These are phyloP conservation scores for Cyberlindnera maclurae DNA, from an alignment of 805 yeast species.

Conservation along the genomic window DNA sequence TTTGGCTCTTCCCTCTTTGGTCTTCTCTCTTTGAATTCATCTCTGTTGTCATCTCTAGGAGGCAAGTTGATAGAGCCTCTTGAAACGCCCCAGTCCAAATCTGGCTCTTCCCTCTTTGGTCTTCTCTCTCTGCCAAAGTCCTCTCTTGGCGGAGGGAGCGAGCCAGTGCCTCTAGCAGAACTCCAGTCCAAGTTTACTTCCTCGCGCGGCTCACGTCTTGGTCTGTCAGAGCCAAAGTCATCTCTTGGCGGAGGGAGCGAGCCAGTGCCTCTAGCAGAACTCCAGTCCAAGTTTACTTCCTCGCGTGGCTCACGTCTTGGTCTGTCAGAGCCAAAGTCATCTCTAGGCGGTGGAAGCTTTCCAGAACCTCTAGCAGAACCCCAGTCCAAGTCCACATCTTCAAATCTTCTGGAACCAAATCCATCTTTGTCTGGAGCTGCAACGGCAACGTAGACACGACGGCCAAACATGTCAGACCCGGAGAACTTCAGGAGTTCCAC, in stretches of 20 bases:
- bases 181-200: constrained; percentile 59
- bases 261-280: constrained; percentile 30
- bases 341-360: constrained; percentile 11
- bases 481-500: constrained; percentile 65
- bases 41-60: constrained; percentile 24
- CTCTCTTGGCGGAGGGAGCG: constrained; percentile 28
- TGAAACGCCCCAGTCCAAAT: constrained; percentile 51
- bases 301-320: constrained; percentile 34
- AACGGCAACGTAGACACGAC: constrained; percentile 67
- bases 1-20: constrained; percentile 46
- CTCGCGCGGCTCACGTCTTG: constrained; percentile 22
- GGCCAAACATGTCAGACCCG: constrained; percentile 64
- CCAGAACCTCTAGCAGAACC: constrained; percentile 31
- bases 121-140: constrained; percentile 24
- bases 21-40: constrained; percentile 21
- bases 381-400: constrained; percentile 55
- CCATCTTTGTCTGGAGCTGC: constrained; percentile 56
- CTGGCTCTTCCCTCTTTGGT: constrained; percentile 43
- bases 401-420: constrained; percentile 16
- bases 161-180: constrained; percentile 30
- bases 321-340: constrained; percentile 21
- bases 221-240: constrained; percentile 23
- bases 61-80: constrained; percentile 24
- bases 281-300: constrained; percentile 55
- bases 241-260: constrained; percentile 11